Base-by-base conservation (phyloP, 2,329 filamentous ascomycete genomes). In the Lecanoromycetidae sp. region DNA sequence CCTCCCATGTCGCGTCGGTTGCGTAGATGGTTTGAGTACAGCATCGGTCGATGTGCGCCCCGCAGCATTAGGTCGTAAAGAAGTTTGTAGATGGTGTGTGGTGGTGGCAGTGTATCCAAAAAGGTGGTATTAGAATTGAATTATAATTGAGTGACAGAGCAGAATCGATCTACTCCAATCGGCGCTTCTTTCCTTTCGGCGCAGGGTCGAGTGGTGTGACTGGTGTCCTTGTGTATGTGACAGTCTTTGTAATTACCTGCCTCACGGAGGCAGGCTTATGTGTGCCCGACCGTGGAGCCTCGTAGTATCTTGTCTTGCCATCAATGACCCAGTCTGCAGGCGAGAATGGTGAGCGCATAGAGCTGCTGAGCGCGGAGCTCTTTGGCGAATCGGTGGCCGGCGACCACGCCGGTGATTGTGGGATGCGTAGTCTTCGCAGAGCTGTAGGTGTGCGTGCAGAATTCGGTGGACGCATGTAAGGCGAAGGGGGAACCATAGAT, bases 231-330 rank as follows among this genome's bases (percentile, higher is more conserved):
- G 85, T 94, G 66, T 93, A 94, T 33, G 86, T 94, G 50, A 94
- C 85, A 13, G 87, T 95, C 56, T 87, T 77, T n/a, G 88, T 95
- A 44, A 95, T 84, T 4, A 95, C 87, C 63, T 95, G 87, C 46
- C 86, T 74, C 49, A 95, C 87, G 60, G 74, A 79, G 45, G 81
- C 75, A 13, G 68, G 75, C 51, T 80, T 76, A 48, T 80, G 71
- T 57, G 72, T 80, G 26, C 79, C 79, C 55, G 73, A 75, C 33
- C 76, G 69, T n/a, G 74, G 66, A 44, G 67, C 64, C 45, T 82
- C 81, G 25, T 41, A 50, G 76, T 72, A 57, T 78, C 77, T 67
- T 57, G 74, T 73, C 65, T 82, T 85, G 57, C 80, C 73, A 6
- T 82, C 81, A 5, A 79, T 67, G 50, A 84, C 81, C 84, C 84